Evolutionary conservation across 164 flowering plant genomes (phyloP).

Genomic region (Vitis rupestris): DNA sequence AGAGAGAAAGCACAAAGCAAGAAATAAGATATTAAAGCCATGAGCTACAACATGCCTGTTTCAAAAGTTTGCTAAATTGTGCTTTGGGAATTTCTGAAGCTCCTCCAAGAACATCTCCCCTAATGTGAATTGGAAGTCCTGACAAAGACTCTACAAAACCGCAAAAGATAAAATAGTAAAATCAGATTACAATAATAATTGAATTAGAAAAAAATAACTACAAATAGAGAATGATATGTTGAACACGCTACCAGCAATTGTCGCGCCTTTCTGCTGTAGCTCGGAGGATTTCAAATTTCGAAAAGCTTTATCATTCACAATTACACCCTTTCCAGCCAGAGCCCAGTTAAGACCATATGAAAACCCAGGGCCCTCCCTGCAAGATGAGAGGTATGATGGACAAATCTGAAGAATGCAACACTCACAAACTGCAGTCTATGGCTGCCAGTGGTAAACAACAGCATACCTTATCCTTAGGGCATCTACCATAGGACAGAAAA

Average conservation of each 20-base stretch:
- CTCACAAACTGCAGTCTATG: no score
- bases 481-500: no score
- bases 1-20: no score
- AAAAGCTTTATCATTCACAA: constrained; percentile 56
- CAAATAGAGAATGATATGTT: not conserved
- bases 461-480: no score
- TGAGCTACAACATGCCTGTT: constrained; percentile 36
- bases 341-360: constrained; percentile 58
- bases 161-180: not conserved
- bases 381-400: no score
- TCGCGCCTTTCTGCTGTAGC: constrained; percentile 51
- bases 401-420: no score
- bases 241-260: constrained; percentile 24
- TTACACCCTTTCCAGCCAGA: constrained; percentile 55
- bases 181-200: not conserved
- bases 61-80: constrained; percentile 48
- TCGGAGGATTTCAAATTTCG: constrained; percentile 47
- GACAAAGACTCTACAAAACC: constrained; percentile 34
- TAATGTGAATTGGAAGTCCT: constrained; percentile 42
- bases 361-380: constrained; percentile 31
- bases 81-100: constrained; percentile 44
- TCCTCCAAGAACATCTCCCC: constrained; percentile 36
- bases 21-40: not conserved
- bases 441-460: no score
- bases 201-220: not conserved